phyloP scores from a whole-genome alignment of 371 early-diverging fungal species.

The Mucor circinelloides region DNA sequence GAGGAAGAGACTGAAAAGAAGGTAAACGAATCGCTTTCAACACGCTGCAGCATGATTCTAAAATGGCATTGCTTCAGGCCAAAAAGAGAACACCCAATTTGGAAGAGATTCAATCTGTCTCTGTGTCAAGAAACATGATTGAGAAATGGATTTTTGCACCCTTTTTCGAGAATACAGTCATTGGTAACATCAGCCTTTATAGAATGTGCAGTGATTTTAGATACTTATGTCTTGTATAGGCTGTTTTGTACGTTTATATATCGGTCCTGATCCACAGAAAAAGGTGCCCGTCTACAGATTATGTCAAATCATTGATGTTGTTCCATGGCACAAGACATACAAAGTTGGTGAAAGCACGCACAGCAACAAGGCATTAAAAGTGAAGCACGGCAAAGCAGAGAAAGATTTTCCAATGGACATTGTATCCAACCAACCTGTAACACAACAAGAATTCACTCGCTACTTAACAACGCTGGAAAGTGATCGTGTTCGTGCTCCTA shows the following conservation, averaged over 20 bases:
- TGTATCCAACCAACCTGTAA: slow-evolving; percentile 69
- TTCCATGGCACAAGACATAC: slow-evolving; percentile 66
- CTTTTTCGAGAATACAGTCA: slow-evolving; percentile 67
- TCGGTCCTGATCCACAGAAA: slow-evolving; percentile 59
- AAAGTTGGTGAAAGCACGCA: slow-evolving; percentile 52
- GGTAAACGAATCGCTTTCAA: background rate
- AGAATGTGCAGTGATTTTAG: background rate
- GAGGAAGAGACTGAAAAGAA: slow-evolving; percentile 32
- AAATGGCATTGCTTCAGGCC: slow-evolving; percentile 20
- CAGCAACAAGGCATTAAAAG: slow-evolving; percentile 63
- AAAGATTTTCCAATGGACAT: slow-evolving; percentile 75
- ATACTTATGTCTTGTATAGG: slow-evolving; percentile 7
- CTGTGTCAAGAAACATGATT: slow-evolving; percentile 61
- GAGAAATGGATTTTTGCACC: slow-evolving; percentile 78
- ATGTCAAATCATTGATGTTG: slow-evolving; percentile 65
- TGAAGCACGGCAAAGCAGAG: slow-evolving; percentile 71
- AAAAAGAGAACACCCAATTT: slow-evolving; percentile 55
- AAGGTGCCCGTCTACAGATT: slow-evolving; percentile 59
- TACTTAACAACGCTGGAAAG: slow-evolving; percentile 52
- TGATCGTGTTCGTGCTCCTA: slow-evolving; percentile 54
- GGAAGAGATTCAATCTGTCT: slow-evolving; percentile 64
- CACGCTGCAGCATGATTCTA: background rate
- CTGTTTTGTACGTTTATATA: slow-evolving; percentile 66
- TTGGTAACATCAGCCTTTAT: slow-evolving; percentile 36
- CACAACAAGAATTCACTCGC: slow-evolving; percentile 68